Evolutionary conservation across 1,284 basidiomycete genomes (phyloP).

Genomic region (Cryptococcus depauperatus): DNA sequence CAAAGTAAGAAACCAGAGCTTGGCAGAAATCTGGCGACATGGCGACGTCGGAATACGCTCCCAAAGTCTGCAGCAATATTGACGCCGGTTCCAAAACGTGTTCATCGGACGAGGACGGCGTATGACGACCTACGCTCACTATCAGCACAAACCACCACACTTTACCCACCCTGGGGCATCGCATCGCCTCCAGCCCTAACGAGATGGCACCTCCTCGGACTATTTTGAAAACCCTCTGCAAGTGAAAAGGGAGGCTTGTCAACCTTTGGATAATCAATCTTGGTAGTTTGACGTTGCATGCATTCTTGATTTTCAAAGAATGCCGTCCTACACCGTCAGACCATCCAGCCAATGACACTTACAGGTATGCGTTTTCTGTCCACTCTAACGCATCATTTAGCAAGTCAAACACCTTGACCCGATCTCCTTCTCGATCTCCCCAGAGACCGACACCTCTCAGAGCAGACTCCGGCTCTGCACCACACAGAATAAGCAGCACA

Average conservation of each 20-base stretch:
- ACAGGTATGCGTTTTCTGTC: constrained; percentile 81
- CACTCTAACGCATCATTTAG: constrained; percentile 92
- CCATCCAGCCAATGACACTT: constrained; percentile 32
- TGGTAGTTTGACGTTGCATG: constrained; percentile 13
- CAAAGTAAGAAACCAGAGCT: constrained; percentile 61
- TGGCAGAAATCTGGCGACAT: constrained; percentile 36
- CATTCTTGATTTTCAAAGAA: constrained; percentile 40
- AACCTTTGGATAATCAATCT: constrained; percentile 36
- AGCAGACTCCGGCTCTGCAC: constrained; percentile 60
- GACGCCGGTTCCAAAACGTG: constrained; percentile 44
- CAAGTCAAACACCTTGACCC: constrained; percentile 72
- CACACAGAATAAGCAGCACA: constrained; percentile 83
- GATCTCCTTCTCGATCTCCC: constrained; percentile 53
- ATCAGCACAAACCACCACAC: neutral
- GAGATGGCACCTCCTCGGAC: constrained; percentile 66
- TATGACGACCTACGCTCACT: neutral
- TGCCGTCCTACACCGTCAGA: constrained; percentile 28
- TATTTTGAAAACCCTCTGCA: constrained; percentile 58
- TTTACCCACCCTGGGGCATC: constrained; percentile 24
- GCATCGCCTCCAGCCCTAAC: constrained; percentile 62
- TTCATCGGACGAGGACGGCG: constrained; percentile 2
- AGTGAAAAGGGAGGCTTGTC: constrained; percentile 43
- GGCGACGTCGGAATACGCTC: constrained; percentile 50
- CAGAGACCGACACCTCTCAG: constrained; percentile 68
- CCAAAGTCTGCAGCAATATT: constrained; percentile 63